Evolutionary conservation across 108 stramenopile species (phyloP), one percentile per base, ranked within the genome.

Genomic region (Conticribra guillardii): DNA sequence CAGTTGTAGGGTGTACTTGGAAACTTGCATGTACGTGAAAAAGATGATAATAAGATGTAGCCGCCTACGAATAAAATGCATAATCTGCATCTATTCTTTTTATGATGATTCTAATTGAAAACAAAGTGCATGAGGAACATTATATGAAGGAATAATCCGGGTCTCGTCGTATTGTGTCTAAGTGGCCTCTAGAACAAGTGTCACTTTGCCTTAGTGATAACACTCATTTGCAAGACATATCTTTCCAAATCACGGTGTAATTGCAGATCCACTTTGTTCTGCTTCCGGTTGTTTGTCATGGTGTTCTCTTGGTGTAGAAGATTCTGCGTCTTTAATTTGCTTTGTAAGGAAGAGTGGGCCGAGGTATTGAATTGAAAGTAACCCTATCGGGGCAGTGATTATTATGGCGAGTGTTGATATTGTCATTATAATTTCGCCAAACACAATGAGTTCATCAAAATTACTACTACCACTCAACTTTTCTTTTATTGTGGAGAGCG

Each of bases 321-420:
- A 28, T 22, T 52, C 17, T 4, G 8, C 19, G 29, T 24, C 24
- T 26, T 31, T 29, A 16, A 9, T 8, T 24, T 30, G 19, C 27
- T 3, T 31, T 23, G 33, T 24, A 9, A 55, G 54, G 22, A 67
- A 41, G 33, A 28, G 27, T 11, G 57, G 55, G 15, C 64, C 72
- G 16, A 65, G 54, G 27, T 56, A 48, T 30, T 57, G 45, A 31
- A 73, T 73, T 3, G 18, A 45, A n/a, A 73, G 17, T 11, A 73
- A 27, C 30, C 74, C 73, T 2, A 66, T 74, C 4, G 73, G 64
- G n/a, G 72, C 64, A 7, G 72, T 73, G 22, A 73, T 46, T 9
- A 61, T 34, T 22, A 73, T 73, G n/a, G 63, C 26, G 3, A 73
- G 26, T n/a, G 64, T 73, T 17, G 63, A 62, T 3, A 63, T 65